Evolutionary conservation across 2,329 filamentous ascomycete species (phyloP).

Genomic region (Trichoderma sp.): DNA sequence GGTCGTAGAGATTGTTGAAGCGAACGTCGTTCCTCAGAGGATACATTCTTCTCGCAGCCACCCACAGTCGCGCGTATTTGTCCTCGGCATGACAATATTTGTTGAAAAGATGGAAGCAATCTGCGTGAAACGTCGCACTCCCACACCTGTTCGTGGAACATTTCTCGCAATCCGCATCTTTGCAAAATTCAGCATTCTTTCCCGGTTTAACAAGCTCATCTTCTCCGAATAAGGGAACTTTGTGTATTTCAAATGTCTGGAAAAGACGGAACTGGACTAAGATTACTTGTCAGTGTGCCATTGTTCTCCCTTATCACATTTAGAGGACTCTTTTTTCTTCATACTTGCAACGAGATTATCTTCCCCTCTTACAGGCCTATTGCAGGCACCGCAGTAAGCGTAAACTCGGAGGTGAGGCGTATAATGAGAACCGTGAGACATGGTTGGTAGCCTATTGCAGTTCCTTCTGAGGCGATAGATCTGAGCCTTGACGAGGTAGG

Average conservation of each 20-base stretch:
- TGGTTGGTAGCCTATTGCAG: background rate
- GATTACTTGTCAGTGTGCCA: background rate
- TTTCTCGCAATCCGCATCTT: background rate
- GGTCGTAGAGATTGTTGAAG: background rate
- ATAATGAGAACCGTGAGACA: background rate
- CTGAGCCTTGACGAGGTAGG: background rate
- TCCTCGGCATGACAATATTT: background rate
- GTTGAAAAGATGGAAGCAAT: background rate
- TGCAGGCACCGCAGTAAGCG: background rate
- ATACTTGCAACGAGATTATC: background rate
- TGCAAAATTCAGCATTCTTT: background rate
- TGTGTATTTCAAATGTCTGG: background rate
- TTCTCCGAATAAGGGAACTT: background rate
- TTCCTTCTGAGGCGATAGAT: background rate
- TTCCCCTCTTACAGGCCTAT: background rate
- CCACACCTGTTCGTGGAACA: background rate
- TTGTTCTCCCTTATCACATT: background rate
- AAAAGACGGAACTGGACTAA: background rate
- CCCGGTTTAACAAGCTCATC: background rate
- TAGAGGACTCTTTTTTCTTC: background rate
- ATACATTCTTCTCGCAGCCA: background rate
- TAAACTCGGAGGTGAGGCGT: background rate
- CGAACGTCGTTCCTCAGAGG: background rate
- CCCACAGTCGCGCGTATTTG: background rate
- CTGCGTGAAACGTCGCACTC: background rate